These are phyloP conservation scores for Russula olivacea DNA, from an alignment of 768 basidiomycete species.

Conservation along the genomic window DNA sequence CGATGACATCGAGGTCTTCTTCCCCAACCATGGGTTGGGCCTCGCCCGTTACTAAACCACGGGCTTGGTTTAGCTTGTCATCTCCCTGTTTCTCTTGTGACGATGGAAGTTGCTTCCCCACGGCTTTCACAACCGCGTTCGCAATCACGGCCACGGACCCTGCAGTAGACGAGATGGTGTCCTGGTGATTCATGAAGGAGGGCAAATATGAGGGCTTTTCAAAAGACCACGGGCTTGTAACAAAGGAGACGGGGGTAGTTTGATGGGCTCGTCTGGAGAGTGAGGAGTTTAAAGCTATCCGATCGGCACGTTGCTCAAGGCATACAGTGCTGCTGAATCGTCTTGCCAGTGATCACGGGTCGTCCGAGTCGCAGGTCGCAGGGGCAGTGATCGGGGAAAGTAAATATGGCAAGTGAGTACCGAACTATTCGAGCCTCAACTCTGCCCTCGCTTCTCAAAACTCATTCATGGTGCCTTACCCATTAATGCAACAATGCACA, in stretches of 20 bases:
- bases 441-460: no score
- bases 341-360: no score
- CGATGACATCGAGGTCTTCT: background rate
- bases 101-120: background rate
- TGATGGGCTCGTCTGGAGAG: no score
- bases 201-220: background rate
- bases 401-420: no score
- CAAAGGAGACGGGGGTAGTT: background rate
- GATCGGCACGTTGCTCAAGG: background rate
- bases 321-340: background rate
- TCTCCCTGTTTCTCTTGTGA: conserved; percentile 1
- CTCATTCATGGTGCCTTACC: background rate
- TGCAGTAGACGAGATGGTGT: background rate
- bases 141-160: no score
- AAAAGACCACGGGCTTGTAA: no score
- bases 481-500: background rate
- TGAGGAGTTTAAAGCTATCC: background rate
- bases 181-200: background rate
- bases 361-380: no score
- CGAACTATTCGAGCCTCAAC: no score
- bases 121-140: background rate
- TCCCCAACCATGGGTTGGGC: background rate
- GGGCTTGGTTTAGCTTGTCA: background rate
- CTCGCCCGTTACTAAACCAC: background rate
- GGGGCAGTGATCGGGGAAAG: no score